Evolutionary conservation across 805 yeast genomes (phyloP), one percentile per base, ranked within the genome.

Genomic region (Myxozyma neglecta): DNA sequence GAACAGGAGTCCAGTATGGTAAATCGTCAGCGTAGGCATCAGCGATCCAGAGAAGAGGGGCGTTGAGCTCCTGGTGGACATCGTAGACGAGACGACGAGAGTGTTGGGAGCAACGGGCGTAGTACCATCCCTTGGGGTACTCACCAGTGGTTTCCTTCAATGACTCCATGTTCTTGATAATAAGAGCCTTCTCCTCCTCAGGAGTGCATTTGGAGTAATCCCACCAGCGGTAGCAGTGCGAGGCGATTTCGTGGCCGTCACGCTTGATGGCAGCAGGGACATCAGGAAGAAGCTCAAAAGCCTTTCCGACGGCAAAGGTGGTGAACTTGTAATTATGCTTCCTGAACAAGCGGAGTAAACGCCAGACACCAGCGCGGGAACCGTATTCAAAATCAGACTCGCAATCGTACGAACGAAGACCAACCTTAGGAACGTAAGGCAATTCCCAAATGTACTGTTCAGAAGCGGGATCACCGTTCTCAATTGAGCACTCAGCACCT

Each of bases 211-310:
- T 57, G 37, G 69, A 71, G 70, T 73, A 75, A 58, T 73, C 72
- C 49, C 74, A 63, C 79, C 79, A 76, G 29, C 79, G 68, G 42
- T 72, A 66, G 9, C 76, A 76, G 61, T 76, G 79, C 42, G 75
- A 73, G 18, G 74, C 77, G 37, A 76, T 74, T 57, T 76, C 79
- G 64, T 74, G 77, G 8, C 79, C 79, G 44, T 72, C 77, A 47
- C 75, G 70, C 39, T 70, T 73, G 57, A 74, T 72, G 0, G 76
- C 78, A 39, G 68, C 67, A 18, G 75, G 78, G 43, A 75, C 75
- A 13, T 65, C 71, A 4, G 76, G 74, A 49, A 74, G 70, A 53
- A 69, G 70, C 45, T 70, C 73, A 37, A 76, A 70, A 10, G 79
- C 79, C 56, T 74, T 75, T 9, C 76, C 79, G 54, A 77, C 79